Evolutionary conservation across 1,284 basidiomycete genomes (phyloP), one percentile per base, ranked within the genome.

Genomic region (Ceratobasidium sp.): DNA sequence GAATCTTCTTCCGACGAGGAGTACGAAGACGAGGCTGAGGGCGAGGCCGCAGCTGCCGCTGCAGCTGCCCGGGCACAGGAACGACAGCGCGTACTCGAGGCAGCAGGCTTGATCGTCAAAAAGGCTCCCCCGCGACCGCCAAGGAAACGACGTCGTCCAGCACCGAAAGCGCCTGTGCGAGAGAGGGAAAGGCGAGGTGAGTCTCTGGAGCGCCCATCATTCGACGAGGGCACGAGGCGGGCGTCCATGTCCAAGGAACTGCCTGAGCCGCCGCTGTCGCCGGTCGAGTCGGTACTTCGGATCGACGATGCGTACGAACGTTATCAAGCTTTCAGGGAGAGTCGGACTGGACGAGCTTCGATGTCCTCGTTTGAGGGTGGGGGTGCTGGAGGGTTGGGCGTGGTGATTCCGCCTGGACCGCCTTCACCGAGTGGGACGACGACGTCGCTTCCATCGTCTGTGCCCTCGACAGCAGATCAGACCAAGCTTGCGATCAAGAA

Each of bases 231-330:
- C 43, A 26, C 18, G 8, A 6, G 60, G 26, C 60, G 60, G 18
- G 2, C 16, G 53, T 57, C 53, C 30, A 36, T 57, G 53, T 45
- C 46, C 14, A 65, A 52, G 32, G 34, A 87, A 21, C 82, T 90
- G n/a, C 90, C 89, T 14, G 80, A 85, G 0, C 76, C 86, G 0
- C 89, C 80, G 6, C 76, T 76, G 32, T 52, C 76, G 28, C 74
- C 78, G 5, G 79, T 80, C 2, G 80, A 83, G 45, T 81, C 84
- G 74, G 78, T 81, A 30, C 78, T 81, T 12, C 84, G 83, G 39
- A 83, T 92, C 69, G 90, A 96, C 77, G 96, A 98, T 80, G 96
- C 96, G 0, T 98, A 92, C 79, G 93, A 94, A 73, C 86, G 93
- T 21, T 97, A 96, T 78, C 92, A 95, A 81, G 84, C 88, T 53